Conservation (phyloP, 805 yeast species). For the Zygotorulaspora chibaensis region DNA sequence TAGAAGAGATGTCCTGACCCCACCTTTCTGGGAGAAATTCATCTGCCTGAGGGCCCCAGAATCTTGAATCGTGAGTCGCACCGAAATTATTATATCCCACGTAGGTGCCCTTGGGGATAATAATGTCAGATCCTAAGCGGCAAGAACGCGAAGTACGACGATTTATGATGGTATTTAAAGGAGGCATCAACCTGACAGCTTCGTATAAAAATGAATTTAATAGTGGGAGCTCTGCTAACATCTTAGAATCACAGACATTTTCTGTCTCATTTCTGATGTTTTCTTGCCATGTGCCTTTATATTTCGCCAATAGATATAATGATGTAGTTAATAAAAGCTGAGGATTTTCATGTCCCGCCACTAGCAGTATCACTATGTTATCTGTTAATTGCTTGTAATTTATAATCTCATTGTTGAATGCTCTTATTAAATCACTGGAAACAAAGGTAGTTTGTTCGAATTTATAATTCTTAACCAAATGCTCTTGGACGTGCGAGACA, state of each 20-base stretch:
- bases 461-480: conserved; percentile 30
- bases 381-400: conserved; percentile 47
- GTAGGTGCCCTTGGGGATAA: conserved; percentile 47
- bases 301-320: conserved; percentile 45
- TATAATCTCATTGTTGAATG: conserved; percentile 37
- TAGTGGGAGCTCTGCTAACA: conserved; percentile 51
- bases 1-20: conserved; percentile 42
- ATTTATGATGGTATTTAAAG: conserved; percentile 53
- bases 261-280: conserved; percentile 45
- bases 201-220: conserved; percentile 62
- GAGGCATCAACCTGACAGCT: conserved; percentile 50
- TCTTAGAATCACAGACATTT: conserved; percentile 28
- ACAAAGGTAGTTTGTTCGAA: conserved; percentile 38
- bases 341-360: conserved; percentile 66
- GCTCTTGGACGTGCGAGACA: conserved; percentile 34
- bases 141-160: conserved; percentile 40
- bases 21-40: conserved; percentile 47
- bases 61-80: conserved; percentile 42
- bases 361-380: conserved; percentile 50
- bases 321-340: conserved; percentile 47
- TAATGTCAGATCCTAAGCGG: conserved; percentile 40
- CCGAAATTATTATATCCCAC: conserved; percentile 54
- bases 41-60: conserved; percentile 46
- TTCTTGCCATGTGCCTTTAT: conserved; percentile 41
- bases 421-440: conserved; percentile 40